A percentile compares a stretch with the other conserved stretches of the same genome.
Conservation (phyloP, 225 moss, liverwort and hornwort species). For the Straminergon stramineum region DNA sequence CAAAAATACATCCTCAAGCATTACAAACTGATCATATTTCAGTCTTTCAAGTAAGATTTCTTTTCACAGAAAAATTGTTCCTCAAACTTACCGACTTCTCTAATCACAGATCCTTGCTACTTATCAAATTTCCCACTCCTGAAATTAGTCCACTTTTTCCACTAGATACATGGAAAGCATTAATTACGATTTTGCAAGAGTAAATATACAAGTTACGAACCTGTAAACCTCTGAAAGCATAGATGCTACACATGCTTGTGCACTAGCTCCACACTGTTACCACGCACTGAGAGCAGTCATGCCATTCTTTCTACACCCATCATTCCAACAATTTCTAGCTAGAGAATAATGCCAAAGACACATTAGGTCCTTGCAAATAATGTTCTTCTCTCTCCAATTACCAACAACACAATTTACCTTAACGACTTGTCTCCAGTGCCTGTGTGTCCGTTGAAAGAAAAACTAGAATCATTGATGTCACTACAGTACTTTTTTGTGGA, state of each 20-base stretch:
- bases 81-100: background rate
- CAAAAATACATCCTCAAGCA: background rate
- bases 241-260: conserved; percentile 34
- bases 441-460: background rate
- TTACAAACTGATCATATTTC: background rate
- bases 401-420: background rate
- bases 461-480: background rate
- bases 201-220: conserved; percentile 2
- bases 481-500: background rate
- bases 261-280: conserved; percentile 63
- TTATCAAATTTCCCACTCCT: background rate
- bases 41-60: background rate
- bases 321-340: background rate
- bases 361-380: background rate
- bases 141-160: background rate
- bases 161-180: background rate
- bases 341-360: background rate
- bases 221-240: conserved; percentile 85
- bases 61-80: background rate
- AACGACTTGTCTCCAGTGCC: background rate
- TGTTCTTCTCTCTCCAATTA: background rate
- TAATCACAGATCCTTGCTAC: background rate
- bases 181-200: background rate
- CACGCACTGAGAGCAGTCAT: background rate
- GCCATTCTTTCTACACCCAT: background rate